These are phyloP conservation scores for Verticillium isaacii DNA, from an alignment of 2,329 filamentous ascomycete species.

Conservation along the genomic window DNA sequence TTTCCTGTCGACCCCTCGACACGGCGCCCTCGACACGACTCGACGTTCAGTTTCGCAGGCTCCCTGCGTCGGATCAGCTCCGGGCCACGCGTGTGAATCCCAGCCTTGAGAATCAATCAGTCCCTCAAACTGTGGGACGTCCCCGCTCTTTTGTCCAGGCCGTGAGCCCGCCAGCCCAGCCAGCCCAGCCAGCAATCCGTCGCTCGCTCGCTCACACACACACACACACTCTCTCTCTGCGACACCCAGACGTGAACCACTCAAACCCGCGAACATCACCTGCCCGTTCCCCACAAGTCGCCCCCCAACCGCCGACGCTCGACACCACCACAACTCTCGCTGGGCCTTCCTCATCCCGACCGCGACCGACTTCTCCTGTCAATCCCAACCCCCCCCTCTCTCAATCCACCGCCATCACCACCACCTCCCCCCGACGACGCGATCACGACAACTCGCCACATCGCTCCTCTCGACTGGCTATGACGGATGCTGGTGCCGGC, in stretches of 20 bases:
- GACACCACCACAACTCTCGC: background rate
- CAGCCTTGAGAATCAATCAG: background rate
- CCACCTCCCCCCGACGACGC: background rate
- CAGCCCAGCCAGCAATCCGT: background rate
- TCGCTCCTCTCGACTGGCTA: constrained; percentile 6
- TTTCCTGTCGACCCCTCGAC: background rate
- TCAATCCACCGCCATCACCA: background rate
- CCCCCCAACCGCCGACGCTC: background rate
- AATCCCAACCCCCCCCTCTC: background rate
- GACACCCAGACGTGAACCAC: background rate
- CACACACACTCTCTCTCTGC: background rate
- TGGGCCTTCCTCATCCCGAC: background rate
- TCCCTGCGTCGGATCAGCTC: background rate
- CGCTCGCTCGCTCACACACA: background rate
- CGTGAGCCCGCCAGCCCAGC: background rate
- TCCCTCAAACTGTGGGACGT: background rate
- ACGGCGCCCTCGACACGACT: too few species aligned
- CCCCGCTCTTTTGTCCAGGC: background rate
- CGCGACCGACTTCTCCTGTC: background rate
- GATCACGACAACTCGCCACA: background rate
- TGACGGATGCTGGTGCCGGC: constrained; percentile 17
- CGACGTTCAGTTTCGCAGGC: background rate
- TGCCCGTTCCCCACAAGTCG: background rate
- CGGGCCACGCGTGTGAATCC: background rate
- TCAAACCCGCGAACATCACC: background rate